Percentiles rank a stretch among this genome's conserved stretches.
These are phyloP conservation scores for Artemisia annua DNA, from an alignment of 129 eudicot species.

Conservation along the genomic window DNA sequence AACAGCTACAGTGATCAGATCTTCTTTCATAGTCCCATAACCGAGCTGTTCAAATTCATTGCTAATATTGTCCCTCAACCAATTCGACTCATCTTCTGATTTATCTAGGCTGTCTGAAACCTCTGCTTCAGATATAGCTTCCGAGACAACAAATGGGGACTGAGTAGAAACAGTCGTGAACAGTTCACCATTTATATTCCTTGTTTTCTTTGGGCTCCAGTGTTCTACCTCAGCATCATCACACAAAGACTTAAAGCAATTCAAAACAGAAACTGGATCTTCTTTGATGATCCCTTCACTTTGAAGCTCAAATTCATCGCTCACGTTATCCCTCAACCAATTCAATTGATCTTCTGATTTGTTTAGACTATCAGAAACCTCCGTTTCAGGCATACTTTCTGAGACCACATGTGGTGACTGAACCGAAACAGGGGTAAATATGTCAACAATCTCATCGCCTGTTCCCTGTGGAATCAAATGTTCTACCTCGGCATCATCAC, in stretches of 20 bases:
- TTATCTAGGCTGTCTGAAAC: conserved; percentile 2
- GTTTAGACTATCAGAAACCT: conserved; percentile 7
- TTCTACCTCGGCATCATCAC: conserved; percentile 14
- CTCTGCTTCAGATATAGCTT: neutral
- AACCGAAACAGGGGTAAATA: neutral
- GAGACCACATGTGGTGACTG: conserved; percentile 15
- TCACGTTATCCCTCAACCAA: conserved; percentile 12
- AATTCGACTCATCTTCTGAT: conserved; percentile 6
- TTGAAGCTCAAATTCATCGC: conserved; percentile 6
- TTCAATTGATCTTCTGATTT: conserved; percentile 17
- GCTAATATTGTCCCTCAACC: conserved; percentile 11
- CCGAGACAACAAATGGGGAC: neutral
- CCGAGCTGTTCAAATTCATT: conserved; percentile 11
- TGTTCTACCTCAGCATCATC: conserved; percentile 22
- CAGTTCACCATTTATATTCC: neutral
- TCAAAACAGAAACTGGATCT: conserved; percentile 17
- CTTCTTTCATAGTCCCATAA: conserved; percentile 11
- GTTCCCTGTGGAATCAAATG: neutral
- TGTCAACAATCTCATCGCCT: neutral
- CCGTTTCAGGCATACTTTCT: conserved; percentile 11
- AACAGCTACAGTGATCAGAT: neutral
- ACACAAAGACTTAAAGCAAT: neutral
- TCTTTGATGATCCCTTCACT: neutral
- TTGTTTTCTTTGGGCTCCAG: conserved; percentile 12
- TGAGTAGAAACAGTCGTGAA: neutral